Conservation (phyloP, 176 grass and related monocot species). For the Rhipidocladum racemiflorum region DNA sequence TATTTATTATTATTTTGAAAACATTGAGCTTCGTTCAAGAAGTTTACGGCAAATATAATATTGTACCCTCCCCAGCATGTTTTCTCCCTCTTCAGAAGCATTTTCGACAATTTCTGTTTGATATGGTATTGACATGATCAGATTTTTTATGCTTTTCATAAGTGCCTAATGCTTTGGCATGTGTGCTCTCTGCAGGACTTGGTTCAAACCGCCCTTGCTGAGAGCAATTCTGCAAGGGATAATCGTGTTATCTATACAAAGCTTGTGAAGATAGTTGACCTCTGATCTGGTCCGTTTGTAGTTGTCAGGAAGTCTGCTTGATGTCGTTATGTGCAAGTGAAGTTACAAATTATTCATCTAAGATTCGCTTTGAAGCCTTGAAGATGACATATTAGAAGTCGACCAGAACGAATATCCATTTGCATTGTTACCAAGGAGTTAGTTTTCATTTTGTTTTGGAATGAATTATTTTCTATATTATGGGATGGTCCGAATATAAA, state of each 20-base stretch:
- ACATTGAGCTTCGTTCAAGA: neutral
- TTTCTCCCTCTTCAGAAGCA: neutral
- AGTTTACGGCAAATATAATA: neutral
- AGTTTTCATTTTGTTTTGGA: neutral
- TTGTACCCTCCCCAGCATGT: neutral
- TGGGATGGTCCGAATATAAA: neutral
- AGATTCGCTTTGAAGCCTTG: slow-evolving; percentile 1
- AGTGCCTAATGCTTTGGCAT: neutral
- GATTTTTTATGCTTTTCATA: neutral
- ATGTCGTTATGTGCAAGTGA: neutral
- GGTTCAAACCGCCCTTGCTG: slow-evolving; percentile 52
- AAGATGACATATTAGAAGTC: neutral
- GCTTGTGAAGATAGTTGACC: slow-evolving; percentile 50
- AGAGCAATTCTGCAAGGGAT: slow-evolving; percentile 62
- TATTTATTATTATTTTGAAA: neutral
- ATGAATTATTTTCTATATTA: neutral
- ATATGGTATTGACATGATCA: neutral
- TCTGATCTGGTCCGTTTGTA: slow-evolving; percentile 17
- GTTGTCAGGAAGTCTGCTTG: neutral
- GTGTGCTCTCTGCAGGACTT: slow-evolving; percentile 42
- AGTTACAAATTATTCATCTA: neutral
- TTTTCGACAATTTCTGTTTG: neutral
- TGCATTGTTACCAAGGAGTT: neutral
- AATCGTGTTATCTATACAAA: slow-evolving; percentile 64
- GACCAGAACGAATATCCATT: neutral